Conservation (phyloP, 2,329 filamentous ascomycete species). For the Pseudogymnoascus verrucosus region DNA sequence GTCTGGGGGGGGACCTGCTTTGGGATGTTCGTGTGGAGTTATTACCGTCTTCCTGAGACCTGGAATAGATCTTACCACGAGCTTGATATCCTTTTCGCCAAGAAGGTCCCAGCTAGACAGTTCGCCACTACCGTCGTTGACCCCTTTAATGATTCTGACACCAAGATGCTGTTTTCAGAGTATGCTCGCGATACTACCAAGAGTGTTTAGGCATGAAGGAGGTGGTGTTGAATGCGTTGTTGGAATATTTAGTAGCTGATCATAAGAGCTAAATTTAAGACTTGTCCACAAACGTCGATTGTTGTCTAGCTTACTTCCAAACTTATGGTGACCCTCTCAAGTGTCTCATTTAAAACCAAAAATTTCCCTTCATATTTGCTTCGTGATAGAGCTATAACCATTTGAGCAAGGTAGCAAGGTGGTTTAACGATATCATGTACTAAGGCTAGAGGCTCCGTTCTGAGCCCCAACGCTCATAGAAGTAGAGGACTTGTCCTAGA, state of each 20-base stretch:
- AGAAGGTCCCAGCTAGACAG: slow-evolving; percentile 14
- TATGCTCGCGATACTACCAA: background rate
- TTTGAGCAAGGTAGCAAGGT: background rate
- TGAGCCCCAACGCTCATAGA: background rate
- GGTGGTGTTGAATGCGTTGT: background rate
- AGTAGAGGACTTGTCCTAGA: background rate
- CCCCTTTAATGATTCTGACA: background rate
- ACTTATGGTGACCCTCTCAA: background rate
- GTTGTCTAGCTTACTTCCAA: background rate
- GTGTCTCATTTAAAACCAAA: background rate
- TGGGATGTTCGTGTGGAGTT: slow-evolving; percentile 9
- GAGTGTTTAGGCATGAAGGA: background rate
- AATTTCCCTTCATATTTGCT: background rate
- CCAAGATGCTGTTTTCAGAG: background rate
- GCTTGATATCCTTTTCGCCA: slow-evolving; percentile 18
- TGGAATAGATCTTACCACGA: slow-evolving; percentile 17
- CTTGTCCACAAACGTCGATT: background rate
- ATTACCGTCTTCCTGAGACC: slow-evolving; percentile 28
- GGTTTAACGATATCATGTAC: background rate
- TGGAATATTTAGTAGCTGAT: background rate
- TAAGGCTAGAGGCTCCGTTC: background rate
- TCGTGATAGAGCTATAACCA: background rate
- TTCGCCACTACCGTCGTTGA: slow-evolving; percentile 8
- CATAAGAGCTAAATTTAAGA: background rate
- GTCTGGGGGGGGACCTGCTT: background rate